Base-by-base conservation (phyloP, 2,329 filamentous ascomycete species). In the Talaromyces amestolkiae region DNA sequence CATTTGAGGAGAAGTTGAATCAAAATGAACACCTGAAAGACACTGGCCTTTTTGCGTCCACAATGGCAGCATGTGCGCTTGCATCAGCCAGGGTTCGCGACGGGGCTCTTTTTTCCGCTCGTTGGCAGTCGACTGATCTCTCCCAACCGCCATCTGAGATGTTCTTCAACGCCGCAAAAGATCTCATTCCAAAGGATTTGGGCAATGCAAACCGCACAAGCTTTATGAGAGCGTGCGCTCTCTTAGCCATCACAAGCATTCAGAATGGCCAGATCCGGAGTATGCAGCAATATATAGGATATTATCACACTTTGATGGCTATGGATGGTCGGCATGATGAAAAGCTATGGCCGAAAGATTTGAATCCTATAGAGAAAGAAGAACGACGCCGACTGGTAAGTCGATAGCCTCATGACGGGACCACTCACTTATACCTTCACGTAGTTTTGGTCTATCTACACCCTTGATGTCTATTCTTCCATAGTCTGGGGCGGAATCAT, bases 401-500 rank as follows among this genome's bases (percentile, higher is more conserved):
- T 51, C 4, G 22, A 15, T 15, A 33, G 19, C n/a, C n/a, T 39
- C 3, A 17, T 31, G 22, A 6, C 24, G 3, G 24, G 19, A 17
- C 15, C 24, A 8, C 15, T 53, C 33, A 33, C 54, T 15, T 33
- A 27, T 37, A 61, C 31, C 27, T 61, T 41, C 61, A 63, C 22
- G 22, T 22, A 49, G 79, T 83, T 82, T 69, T 87, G 85, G 85
- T 84, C 83, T 43, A 85, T 84, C 64, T 87, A 87, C 69, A 84
- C 82, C 9, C 73, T 87, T 1, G 85, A 87, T 64, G 78, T 87
- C 3, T 85, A 83, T 71, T 78, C 81, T 0, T 80, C 82, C 3
- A 80, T 85, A 45, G 82, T 86, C 8, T 86, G 83, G 80, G 80
- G 79, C 64, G 78, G 80, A 41, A 74, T 82, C 13, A 76, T 81